Conservation (phyloP, 176 grass and related monocot genomes). For the Zizania latifolia region DNA sequence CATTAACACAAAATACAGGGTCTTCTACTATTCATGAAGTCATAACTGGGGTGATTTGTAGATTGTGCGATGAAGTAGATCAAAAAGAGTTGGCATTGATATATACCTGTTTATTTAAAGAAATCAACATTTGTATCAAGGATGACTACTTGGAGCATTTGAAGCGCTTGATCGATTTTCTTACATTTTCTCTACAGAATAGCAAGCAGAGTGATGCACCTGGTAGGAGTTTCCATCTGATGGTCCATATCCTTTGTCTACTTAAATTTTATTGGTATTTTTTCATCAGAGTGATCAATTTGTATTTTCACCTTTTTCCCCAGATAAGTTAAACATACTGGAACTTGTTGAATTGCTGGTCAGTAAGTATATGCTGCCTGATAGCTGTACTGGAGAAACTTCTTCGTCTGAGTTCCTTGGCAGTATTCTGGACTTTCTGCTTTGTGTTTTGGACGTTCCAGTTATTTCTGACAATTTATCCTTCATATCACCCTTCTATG, state of each 20-base stretch:
- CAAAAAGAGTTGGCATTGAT: constrained; percentile 59
- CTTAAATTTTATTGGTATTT: constrained; percentile 16
- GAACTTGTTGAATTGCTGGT: constrained; percentile 56
- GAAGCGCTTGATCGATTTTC: constrained; percentile 56
- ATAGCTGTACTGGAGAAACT: constrained; percentile 26
- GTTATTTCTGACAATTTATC: constrained; percentile 45
- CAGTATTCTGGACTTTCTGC: constrained; percentile 66
- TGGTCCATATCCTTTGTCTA: constrained; percentile 6
- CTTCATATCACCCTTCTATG: constrained; percentile 48
- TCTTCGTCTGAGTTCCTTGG: constrained; percentile 41
- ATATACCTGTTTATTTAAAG: constrained; percentile 63
- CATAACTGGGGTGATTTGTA: constrained; percentile 59
- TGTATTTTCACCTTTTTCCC: background rate
- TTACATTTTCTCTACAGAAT: constrained; percentile 58
- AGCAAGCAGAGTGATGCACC: constrained; percentile 37
- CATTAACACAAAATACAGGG: constrained; percentile 38
- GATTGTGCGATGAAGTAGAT: constrained; percentile 68
- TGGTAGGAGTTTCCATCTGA: constrained; percentile 40
- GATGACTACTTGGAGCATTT: constrained; percentile 56
- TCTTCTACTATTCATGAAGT: constrained; percentile 47
- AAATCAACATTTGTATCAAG: constrained; percentile 47
- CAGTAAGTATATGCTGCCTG: constrained; percentile 42
- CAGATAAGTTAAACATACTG: constrained; percentile 58
- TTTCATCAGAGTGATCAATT: constrained; percentile 26
- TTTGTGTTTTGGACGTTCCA: constrained; percentile 76